Evolutionary conservation across 176 grass and related monocot genomes (phyloP).

Genomic region (Leersia perrieri): DNA sequence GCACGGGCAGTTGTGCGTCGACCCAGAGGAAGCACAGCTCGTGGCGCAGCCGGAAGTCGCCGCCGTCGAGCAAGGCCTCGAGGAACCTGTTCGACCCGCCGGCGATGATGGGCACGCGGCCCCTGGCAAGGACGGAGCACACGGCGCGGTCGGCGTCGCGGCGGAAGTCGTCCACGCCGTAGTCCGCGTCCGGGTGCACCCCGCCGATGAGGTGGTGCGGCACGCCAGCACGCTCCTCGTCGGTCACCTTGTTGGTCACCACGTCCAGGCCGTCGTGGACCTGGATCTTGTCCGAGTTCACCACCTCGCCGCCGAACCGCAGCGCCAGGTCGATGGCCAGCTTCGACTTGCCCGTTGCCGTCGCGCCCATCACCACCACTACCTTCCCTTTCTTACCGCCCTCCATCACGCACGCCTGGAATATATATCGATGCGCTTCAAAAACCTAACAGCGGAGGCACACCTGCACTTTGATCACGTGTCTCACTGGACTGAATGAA

Average conservation of each 20-base stretch:
- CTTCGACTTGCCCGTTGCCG: slow-evolving; percentile 33
- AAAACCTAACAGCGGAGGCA: no score
- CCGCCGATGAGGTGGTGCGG: slow-evolving; percentile 34
- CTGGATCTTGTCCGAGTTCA: slow-evolving; percentile 38
- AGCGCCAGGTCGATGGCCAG: slow-evolving; percentile 13
- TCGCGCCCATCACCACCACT: slow-evolving; percentile 29
- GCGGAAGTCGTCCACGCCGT: not conserved
- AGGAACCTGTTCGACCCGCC: slow-evolving; percentile 26
- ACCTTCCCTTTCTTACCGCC: not conserved
- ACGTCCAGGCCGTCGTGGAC: slow-evolving; percentile 20
- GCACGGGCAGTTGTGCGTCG: not conserved
- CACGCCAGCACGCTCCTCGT: not conserved
- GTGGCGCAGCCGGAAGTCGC: not conserved
- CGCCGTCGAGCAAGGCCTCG: slow-evolving; percentile 16
- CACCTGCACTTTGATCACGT: no score
- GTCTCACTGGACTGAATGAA: no score
- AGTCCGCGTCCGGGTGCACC: not conserved
- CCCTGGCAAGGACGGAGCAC: not conserved
- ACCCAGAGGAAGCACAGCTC: slow-evolving; percentile 28
- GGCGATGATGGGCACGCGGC: slow-evolving; percentile 24
- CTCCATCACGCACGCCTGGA: no score
- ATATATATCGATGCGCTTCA: no score
- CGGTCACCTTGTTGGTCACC: slow-evolving; percentile 24
- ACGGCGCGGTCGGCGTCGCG: not conserved
- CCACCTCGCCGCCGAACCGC: slow-evolving; percentile 11